A percentile compares a stretch with the other conserved stretches of the same genome.
phyloP scores from a whole-genome alignment of 768 basidiomycete species.

The Termitomyces titanicus region DNA sequence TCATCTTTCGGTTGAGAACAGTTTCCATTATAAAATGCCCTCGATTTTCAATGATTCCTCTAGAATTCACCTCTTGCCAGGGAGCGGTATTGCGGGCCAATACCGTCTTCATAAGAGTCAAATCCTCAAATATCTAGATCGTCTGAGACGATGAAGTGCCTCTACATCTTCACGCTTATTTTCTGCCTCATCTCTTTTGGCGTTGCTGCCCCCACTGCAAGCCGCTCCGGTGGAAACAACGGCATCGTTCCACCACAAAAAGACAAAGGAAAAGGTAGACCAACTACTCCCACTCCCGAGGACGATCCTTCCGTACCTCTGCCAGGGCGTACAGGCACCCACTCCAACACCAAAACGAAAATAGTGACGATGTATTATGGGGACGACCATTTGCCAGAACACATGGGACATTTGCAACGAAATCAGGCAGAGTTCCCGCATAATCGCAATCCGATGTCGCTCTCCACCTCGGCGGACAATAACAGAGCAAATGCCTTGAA shows the following conservation, averaged over 20 bases:
- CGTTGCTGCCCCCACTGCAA: background rate
- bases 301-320: background rate
- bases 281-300: background rate
- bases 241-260: background rate
- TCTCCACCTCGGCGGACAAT: background rate
- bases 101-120: background rate
- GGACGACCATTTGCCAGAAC: slow-evolving; percentile 3
- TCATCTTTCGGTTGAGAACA: too few relatives aligned
- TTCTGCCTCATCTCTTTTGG: background rate
- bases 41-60: background rate
- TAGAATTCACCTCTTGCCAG: background rate
- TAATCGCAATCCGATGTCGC: slow-evolving; percentile 1
- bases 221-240: too few relatives aligned
- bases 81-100: background rate
- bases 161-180: background rate
- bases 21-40: too few relatives aligned
- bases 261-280: background rate
- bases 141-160: slow-evolving; percentile 3
- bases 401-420: slow-evolving; percentile 9
- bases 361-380: background rate
- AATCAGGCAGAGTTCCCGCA: background rate
- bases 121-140: background rate
- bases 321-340: background rate
- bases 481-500: background rate
- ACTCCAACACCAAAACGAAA: background rate